Evolutionary conservation across 441 rosid species (phyloP).

Genomic region (Eutrema salsugineum): DNA sequence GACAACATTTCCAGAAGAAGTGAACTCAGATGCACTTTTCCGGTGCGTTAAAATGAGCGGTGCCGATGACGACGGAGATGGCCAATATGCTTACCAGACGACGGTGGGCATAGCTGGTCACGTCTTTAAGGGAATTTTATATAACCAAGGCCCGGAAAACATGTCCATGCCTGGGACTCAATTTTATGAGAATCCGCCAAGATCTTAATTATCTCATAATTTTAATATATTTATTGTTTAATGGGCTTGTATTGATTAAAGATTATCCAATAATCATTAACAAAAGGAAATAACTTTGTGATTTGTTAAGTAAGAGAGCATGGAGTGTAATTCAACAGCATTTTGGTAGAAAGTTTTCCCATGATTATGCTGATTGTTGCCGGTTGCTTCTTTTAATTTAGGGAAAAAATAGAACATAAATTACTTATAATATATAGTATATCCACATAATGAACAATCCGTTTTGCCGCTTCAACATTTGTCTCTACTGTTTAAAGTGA

Average conservation of each 20-base stretch:
- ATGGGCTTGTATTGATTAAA: background rate
- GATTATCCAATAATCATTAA: background rate
- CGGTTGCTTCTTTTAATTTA: background rate
- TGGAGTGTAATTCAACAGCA: background rate
- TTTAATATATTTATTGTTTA: background rate
- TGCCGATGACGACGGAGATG: constrained; percentile 31
- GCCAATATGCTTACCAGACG: constrained; percentile 49
- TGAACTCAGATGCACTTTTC: constrained; percentile 42
- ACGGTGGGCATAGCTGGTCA: constrained; percentile 46
- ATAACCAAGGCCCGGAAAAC: constrained; percentile 45
- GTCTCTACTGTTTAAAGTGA: background rate
- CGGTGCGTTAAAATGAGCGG: constrained; percentile 44
- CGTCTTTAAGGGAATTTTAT: constrained; percentile 52
- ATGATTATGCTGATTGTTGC: background rate
- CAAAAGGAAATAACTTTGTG: background rate
- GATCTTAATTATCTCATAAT: background rate
- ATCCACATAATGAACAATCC: background rate
- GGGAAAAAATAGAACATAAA: background rate
- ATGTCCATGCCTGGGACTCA: background rate
- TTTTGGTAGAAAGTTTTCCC: background rate
- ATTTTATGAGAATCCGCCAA: background rate
- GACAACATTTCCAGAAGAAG: constrained; percentile 45
- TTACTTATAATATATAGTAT: background rate
- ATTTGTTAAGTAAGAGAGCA: background rate
- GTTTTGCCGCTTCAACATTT: background rate